Evolutionary conservation across 2,329 filamentous ascomycete species (phyloP).

Genomic region (Cladosporium velox): DNA sequence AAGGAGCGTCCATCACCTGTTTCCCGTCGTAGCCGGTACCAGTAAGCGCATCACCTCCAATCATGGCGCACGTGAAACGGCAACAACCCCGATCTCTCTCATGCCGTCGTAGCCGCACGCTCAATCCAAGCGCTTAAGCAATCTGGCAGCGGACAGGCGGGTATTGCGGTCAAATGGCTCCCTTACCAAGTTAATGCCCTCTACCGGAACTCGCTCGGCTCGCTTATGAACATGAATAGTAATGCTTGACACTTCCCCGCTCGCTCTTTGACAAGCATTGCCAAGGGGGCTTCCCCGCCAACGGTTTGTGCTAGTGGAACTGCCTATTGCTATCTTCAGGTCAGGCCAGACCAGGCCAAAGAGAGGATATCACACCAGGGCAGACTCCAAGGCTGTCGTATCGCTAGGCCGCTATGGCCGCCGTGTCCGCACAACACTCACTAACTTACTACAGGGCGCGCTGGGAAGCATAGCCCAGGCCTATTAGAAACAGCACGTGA

Average conservation of each 20-base stretch:
- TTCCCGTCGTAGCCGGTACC: slow-evolving; percentile 9
- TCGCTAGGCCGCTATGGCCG: not conserved
- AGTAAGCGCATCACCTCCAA: not conserved
- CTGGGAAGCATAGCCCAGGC: not conserved
- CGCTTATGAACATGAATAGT: not conserved
- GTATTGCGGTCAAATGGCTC: slow-evolving; percentile 1
- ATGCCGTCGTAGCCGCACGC: slow-evolving; percentile 1
- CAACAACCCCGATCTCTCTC: not conserved
- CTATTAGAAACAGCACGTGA: not conserved
- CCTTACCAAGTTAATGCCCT: not conserved
- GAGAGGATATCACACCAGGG: not conserved
- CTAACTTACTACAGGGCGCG: not conserved
- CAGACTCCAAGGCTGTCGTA: not conserved
- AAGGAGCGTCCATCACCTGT: not conserved
- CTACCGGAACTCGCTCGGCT: not conserved
- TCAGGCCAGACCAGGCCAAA: not conserved
- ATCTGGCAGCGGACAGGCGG: not conserved
- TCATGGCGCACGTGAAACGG: not conserved
- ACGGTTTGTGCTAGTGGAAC: slow-evolving; percentile 3
- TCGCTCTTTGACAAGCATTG: not conserved
- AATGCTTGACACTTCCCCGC: slow-evolving; percentile 11
- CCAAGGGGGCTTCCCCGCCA: slow-evolving; percentile 7
- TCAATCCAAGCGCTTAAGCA: not conserved
- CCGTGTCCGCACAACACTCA: not conserved
- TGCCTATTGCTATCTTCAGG: not conserved